phyloP scores from a whole-genome alignment of 1,284 basidiomycete species.

The Malassezia brasiliensis region DNA sequence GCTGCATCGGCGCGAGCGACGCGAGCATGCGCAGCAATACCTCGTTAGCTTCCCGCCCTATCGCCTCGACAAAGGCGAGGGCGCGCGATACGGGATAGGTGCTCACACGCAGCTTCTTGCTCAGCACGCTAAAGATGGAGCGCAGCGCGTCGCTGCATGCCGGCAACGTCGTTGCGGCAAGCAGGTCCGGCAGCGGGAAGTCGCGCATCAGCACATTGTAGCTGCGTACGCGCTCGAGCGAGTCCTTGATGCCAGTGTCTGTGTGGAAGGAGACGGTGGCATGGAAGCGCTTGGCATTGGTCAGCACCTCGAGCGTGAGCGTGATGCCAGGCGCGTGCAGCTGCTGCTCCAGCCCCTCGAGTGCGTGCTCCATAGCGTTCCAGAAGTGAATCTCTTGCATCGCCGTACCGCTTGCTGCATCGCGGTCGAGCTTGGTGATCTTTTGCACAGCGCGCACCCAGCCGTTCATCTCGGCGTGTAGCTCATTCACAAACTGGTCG shows the following conservation, averaged over 20 bases:
- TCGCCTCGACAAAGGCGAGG: conserved; percentile 90
- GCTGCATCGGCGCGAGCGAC: conserved; percentile 79
- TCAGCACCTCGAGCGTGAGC: conserved; percentile 84
- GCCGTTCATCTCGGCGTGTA: conserved; percentile 85
- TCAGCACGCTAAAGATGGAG: conserved; percentile 84
- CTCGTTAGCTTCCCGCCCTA: conserved; percentile 93
- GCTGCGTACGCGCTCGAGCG: conserved; percentile 40
- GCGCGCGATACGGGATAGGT: conserved; percentile 93
- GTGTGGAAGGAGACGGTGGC: conserved; percentile 96
- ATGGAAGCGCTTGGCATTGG: conserved; percentile 92
- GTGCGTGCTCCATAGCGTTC: conserved; percentile 81
- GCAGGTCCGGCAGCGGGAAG: conserved; percentile 88
- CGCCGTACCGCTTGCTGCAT: conserved; percentile 89
- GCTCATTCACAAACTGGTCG: conserved; percentile 80
- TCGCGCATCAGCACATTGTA: conserved; percentile 99
- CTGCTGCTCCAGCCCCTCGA: conserved; percentile 86
- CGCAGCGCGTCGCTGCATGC: conserved; percentile 81
- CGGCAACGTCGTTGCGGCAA: conserved; percentile 88
- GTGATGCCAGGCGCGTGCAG: conserved; percentile 79
- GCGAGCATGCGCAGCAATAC: conserved; percentile 82
- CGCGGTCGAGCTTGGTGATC: conserved; percentile 79
- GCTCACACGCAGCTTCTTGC: conserved; percentile 68
- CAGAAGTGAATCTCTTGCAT: conserved; percentile 99
- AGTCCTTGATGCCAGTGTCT: conserved; percentile 81
- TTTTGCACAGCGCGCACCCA: conserved; percentile 99